These are phyloP conservation scores for Fusarium lyarnte DNA, from an alignment of 2,329 filamentous ascomycete species.

Conservation along the genomic window DNA sequence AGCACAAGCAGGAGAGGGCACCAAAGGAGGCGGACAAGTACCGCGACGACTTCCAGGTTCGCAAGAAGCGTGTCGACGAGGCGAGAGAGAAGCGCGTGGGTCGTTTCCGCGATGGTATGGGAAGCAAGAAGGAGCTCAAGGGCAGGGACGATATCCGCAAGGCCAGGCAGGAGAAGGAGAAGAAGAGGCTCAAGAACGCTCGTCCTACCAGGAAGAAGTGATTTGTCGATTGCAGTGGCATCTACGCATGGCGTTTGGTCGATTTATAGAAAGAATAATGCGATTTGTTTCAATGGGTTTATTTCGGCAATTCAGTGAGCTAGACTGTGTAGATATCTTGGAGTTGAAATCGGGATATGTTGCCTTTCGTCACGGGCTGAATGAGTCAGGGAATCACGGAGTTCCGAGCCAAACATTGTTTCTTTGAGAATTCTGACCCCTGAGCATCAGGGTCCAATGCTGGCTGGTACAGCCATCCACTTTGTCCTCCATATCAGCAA, in stretches of 20 bases:
- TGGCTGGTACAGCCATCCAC: not conserved
- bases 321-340: not conserved
- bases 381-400: not conserved
- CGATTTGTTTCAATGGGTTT: not conserved
- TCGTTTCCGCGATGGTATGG: constrained; percentile 75
- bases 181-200: constrained; percentile 86
- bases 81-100: constrained; percentile 86
- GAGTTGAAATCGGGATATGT: not conserved
- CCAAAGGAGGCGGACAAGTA: constrained; percentile 95
- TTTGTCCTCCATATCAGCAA: not conserved
- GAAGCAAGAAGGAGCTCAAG: constrained; percentile 82
- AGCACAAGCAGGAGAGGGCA: constrained; percentile 86
- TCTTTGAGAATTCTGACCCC: not conserved
- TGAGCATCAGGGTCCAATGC: not conserved
- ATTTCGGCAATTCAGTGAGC: not conserved
- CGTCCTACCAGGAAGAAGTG: constrained; percentile 72
- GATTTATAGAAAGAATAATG: constrained; percentile 27
- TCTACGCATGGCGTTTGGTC: constrained; percentile 29
- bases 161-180: constrained; percentile 79
- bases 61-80: constrained; percentile 89
- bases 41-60: constrained; percentile 87
- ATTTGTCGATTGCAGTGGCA: constrained; percentile 5
- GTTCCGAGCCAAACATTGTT: not conserved
- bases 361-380: not conserved
- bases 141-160: constrained; percentile 86